Evolutionary conservation across 2,329 filamentous ascomycete species (phyloP), one percentile per base, ranked within the genome.

Genomic region (Colletotrichum sidae): DNA sequence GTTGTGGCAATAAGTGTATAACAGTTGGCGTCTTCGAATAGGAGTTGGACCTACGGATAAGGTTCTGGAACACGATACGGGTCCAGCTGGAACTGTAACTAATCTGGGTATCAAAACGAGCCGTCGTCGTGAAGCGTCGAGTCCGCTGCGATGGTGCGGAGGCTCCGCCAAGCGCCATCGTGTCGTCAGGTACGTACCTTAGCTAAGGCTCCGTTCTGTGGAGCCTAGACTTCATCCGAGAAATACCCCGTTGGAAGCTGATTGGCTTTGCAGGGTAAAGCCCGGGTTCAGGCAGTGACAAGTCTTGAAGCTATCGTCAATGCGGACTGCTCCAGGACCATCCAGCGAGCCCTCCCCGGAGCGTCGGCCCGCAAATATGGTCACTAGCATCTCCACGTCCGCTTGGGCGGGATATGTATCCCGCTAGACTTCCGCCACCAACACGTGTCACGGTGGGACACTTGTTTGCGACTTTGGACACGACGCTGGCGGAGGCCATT

Each of bases 361-460:
- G 17, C 17, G 17, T 17, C 17, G 17, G 17, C 17, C 17, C 17
- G 17, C 17, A 17, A 3, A 17, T 17, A 1, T 17, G 17, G 17
- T 17, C 17, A 17, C 17, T 17, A 17, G 17, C 17, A 25, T 25
- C 25, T 25, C 12, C 52, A 15, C 17, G 9, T 44, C 15, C 11
- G n/a, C 15, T 35, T 8, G 8, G 0, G n/a, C 44, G 57, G 57
- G 47, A 60, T 54, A 60, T 13, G 11, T 47, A 46, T 60, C 42
- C 57, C 42, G 57, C 35, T 9, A 17, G 17, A 25, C 5, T 2
- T 7, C 10, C 15, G 15, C 42, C 25, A 4, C 4, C 12, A 5
- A 13, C 6, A 25, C 25, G 17, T 4, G 41, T 39, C 12, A 15
- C 3, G 15, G 13, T 6, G 15, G 55, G 4, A 25, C 4, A 1